Base-by-base conservation (phyloP, 2,329 filamentous ascomycete species). In the Penicillium capsulatum region DNA sequence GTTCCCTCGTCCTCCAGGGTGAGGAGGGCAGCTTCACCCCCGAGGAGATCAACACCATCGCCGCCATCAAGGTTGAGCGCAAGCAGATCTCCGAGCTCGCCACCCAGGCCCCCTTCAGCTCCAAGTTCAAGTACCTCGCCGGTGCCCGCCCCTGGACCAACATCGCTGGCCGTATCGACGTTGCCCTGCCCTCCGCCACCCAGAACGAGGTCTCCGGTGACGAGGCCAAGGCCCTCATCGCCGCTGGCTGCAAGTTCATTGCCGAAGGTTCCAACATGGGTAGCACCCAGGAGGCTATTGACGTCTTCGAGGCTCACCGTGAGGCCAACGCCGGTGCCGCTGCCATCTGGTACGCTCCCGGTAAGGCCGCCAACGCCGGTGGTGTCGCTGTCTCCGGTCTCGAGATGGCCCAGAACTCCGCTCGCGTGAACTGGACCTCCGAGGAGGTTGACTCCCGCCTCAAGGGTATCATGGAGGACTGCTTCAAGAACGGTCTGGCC, bases 241-340 rank as follows among this genome's bases (percentile, higher is more conserved):
- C 76, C 34, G 78, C 77, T 44, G 91, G 91, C 54, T 79, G 77
- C 62, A 80, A 83, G 65, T 94, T 88, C 74, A 83, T 97, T 53
- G 92, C 92, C 42, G 92, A 98, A 74, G 92, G 92, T 41, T 92
- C 85, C 71, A 97, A 97, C 81, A 97, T 98, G 92, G 92, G 92
- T 51, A 96, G 89, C 77, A 96, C 90, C 22, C 88, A 92, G 71
- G 89, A 86, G 52, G 91, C 91, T 54, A 96, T 98, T 60, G 86
- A 95, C 60, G 74, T 88, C 52, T 97, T 97, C 66, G 91, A 97
- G 79, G 74, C 82, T 59, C 79, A 90, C 55, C 80, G 75, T 58
- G 66, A 74, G 64, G 53, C 57, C 37, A 79, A 79, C 65, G 81
- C 87, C 74, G 80, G 79, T 51, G 69, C 70, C 36, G 65, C 71